A percentile compares a stretch with the other conserved stretches of the same genome.
These are phyloP conservation scores for Trichosporon inkin DNA, from an alignment of 1,284 basidiomycete species.

Conservation along the genomic window DNA sequence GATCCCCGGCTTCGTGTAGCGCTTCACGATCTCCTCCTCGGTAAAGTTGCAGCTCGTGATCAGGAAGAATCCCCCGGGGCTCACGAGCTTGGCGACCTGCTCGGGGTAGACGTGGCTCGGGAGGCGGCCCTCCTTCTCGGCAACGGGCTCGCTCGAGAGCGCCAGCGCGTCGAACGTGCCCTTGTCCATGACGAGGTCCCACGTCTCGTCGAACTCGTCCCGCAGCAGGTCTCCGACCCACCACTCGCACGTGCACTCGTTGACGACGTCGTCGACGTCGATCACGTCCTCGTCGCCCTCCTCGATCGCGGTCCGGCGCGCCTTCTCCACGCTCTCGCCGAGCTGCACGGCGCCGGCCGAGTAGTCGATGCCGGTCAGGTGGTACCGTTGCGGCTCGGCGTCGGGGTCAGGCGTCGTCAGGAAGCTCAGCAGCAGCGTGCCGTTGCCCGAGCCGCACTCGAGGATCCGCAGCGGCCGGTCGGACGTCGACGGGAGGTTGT, in stretches of 20 bases:
- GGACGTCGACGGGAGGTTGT: constrained; percentile 30
- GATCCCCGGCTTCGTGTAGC: constrained; percentile 35
- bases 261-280: constrained; percentile 40
- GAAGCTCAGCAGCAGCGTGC: constrained; percentile 49
- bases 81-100: constrained; percentile 39
- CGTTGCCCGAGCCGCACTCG: constrained; percentile 48
- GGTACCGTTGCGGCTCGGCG: constrained; percentile 26
- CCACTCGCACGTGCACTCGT: constrained; percentile 38
- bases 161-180: constrained; percentile 50
- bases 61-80: constrained; percentile 46
- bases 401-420: constrained; percentile 35
- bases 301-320: constrained; percentile 27
- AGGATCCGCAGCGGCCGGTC: constrained; percentile 32
- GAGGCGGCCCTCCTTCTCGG: constrained; percentile 32
- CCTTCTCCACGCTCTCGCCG: constrained; percentile 33
- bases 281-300: constrained; percentile 24
- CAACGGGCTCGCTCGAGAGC: constrained; percentile 36
- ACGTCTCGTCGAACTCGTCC: constrained; percentile 38
- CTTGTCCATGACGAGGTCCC: constrained; percentile 51
- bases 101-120: constrained; percentile 48
- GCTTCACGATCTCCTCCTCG: constrained; percentile 46
- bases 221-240: constrained; percentile 41
- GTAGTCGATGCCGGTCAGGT: constrained; percentile 50
- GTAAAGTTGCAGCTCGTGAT: constrained; percentile 53
- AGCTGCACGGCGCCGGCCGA: constrained; percentile 36